Conservation (phyloP, 2,329 filamentous ascomycete genomes). For the Alternaria arborescens region DNA sequence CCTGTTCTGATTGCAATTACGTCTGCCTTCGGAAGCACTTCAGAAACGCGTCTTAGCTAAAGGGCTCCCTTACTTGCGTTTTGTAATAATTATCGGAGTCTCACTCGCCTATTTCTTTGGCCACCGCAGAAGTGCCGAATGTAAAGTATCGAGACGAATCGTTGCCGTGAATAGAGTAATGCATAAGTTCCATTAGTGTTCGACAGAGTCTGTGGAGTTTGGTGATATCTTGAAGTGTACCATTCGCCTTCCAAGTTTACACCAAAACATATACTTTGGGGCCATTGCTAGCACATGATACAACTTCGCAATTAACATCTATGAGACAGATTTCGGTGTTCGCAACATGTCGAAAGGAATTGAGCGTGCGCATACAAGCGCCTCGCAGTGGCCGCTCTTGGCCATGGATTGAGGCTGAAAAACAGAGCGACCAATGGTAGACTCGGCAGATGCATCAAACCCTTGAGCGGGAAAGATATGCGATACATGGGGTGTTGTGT, state of each 20-base stretch:
- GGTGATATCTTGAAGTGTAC: not conserved
- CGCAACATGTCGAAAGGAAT: not conserved
- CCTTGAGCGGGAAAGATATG: not conserved
- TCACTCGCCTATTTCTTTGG: not conserved
- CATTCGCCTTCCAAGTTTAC: not conserved
- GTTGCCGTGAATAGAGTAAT: not conserved
- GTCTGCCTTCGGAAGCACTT: not conserved
- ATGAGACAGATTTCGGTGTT: not conserved
- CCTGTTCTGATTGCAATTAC: not conserved
- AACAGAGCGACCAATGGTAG: not conserved
- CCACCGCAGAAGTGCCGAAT: not conserved
- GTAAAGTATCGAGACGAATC: not conserved
- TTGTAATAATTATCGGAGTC: not conserved
- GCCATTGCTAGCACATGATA: not conserved
- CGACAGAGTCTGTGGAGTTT: not conserved
- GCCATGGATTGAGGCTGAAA: not conserved
- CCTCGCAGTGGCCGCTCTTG: not conserved
- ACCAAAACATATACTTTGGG: not conserved
- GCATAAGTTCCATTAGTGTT: not conserved
- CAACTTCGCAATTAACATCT: not conserved
- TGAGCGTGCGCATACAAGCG: not conserved
- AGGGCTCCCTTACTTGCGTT: not conserved
- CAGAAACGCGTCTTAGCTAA: not conserved
- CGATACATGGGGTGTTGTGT: not conserved
- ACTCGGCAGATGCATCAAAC: not conserved